Conservation (phyloP, 2,329 filamentous ascomycete species). For the Canariomyces notabilis region DNA sequence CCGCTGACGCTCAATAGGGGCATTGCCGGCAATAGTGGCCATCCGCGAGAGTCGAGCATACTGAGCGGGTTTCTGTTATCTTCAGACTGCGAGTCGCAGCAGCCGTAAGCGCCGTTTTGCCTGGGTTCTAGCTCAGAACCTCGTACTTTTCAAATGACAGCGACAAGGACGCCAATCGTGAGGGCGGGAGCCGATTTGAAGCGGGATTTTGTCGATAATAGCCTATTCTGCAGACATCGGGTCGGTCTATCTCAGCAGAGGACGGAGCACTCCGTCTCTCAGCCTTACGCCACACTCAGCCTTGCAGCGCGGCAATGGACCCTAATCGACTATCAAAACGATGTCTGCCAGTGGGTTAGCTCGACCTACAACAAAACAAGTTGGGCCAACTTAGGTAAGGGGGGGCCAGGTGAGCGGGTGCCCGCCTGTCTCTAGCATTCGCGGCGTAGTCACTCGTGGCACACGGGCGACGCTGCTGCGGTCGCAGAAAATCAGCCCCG, state of each 20-base stretch:
- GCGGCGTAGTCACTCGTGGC: too few relatives aligned
- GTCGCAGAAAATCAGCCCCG: too few relatives aligned
- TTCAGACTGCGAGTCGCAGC: not conserved
- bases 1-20: constrained; percentile 1
- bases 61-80: not conserved
- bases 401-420: too few relatives aligned
- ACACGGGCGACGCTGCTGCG: too few relatives aligned
- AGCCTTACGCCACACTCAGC: not conserved
- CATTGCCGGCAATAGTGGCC: not conserved
- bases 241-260: not conserved
- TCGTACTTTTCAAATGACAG: not conserved
- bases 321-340: not conserved
- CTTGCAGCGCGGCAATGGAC: not conserved
- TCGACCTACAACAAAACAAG: constrained; percentile 1
- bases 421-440: too few relatives aligned
- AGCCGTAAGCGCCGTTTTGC: not conserved
- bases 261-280: not conserved
- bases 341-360: not conserved
- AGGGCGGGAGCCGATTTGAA: too few relatives aligned
- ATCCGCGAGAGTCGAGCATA: not conserved
- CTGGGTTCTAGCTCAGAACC: too few relatives aligned
- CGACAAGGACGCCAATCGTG: too few relatives aligned
- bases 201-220: constrained; percentile 3
- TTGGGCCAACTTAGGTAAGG: not conserved
- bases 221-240: constrained; percentile 6